A percentile compares a stretch with the other conserved stretches of the same genome.
These are phyloP conservation scores for Diaporthe citriasiana DNA, from an alignment of 2,329 filamentous ascomycete species.

Conservation along the genomic window DNA sequence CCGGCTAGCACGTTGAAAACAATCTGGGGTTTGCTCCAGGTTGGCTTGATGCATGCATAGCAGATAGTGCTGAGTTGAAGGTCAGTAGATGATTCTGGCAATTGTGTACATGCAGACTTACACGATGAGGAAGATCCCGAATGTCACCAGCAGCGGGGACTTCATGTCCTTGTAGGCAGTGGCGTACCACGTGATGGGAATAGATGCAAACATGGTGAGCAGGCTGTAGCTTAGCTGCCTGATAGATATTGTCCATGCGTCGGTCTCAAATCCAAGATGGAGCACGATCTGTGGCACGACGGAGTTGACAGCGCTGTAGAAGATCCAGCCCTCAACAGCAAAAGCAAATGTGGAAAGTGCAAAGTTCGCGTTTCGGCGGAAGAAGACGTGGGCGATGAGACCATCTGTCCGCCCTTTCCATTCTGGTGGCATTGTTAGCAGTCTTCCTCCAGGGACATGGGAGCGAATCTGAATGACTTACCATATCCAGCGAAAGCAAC, in stretches of 20 bases:
- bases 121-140: conserved; percentile 62
- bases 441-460: background rate
- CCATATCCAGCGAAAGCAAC: conserved; percentile 56
- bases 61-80: conserved; percentile 55
- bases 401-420: conserved; percentile 69
- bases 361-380: conserved; percentile 67
- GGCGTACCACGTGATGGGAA: conserved; percentile 61
- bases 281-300: conserved; percentile 64
- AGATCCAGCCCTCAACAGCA: conserved; percentile 71
- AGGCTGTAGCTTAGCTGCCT: conserved; percentile 62
- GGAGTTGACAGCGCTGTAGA: conserved; percentile 67
- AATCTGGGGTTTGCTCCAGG: conserved; percentile 60
- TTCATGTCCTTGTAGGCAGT: conserved; percentile 64
- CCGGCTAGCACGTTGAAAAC: conserved; percentile 63
- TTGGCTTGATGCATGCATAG: conserved; percentile 60
- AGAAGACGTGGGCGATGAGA: conserved; percentile 69
- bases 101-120: conserved; percentile 47
- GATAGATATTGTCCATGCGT: conserved; percentile 62
- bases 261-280: conserved; percentile 62
- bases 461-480: conserved; percentile 47
- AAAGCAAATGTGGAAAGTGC: conserved; percentile 68
- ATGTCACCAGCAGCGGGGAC: conserved; percentile 61
- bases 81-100: conserved; percentile 17
- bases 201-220: conserved; percentile 55
- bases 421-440: conserved; percentile 53